These are phyloP conservation scores for Isoetes engelmannii DNA, from an alignment of 83 land plant genomes.

Conservation along the genomic window DNA sequence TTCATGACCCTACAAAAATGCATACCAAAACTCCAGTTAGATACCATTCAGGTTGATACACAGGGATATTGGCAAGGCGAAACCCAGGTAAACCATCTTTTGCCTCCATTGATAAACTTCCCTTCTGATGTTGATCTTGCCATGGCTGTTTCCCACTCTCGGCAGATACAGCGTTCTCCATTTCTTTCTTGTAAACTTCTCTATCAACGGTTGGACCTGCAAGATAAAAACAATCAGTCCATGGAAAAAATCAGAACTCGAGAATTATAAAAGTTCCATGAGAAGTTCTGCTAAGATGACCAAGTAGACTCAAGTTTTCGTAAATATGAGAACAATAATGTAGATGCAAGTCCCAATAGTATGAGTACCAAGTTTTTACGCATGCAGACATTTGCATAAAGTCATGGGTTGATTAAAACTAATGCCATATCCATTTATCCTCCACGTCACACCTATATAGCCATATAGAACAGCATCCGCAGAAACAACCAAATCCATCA, in stretches of 20 bases:
- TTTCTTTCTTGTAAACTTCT: constrained; percentile 25
- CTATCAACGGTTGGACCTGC: constrained; percentile 1
- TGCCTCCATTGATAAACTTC: constrained; percentile 12
- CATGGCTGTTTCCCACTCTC: constrained; percentile 16
- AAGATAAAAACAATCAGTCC: background rate
- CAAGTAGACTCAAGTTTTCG: too few relatives aligned
- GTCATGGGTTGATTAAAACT: too few relatives aligned
- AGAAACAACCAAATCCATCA: too few relatives aligned
- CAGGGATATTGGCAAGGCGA: constrained; percentile 51
- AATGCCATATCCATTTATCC: too few relatives aligned
- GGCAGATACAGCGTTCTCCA: constrained; percentile 22
- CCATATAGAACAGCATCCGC: too few relatives aligned
- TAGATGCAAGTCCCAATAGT: too few relatives aligned
- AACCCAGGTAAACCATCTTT: constrained; percentile 54
- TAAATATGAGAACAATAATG: too few relatives aligned
- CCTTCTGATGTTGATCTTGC: constrained; percentile 12
- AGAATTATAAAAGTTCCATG: background rate
- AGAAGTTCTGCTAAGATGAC: background rate
- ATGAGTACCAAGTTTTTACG: too few relatives aligned
- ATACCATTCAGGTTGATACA: constrained; percentile 51
- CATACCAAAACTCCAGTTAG: background rate
- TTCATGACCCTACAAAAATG: background rate
- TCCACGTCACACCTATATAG: too few relatives aligned
- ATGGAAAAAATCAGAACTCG: background rate
- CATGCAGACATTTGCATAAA: too few relatives aligned